These are phyloP conservation scores for Arctium lappa DNA, from an alignment of 129 eudicot species.

Conservation along the genomic window DNA sequence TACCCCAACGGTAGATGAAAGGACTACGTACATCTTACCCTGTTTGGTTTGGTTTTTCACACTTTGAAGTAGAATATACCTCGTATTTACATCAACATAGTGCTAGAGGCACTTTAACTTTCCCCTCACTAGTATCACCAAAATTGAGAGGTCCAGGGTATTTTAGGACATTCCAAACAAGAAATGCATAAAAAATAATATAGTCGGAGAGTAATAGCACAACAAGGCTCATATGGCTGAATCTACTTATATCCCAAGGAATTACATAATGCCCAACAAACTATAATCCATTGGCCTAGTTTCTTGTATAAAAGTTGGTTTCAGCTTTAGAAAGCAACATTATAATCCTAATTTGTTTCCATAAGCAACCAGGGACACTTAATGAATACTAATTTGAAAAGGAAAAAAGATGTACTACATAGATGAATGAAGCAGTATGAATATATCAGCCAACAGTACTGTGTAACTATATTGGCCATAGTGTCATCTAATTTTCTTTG, in stretches of 20 bases:
- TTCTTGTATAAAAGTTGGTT: neutral
- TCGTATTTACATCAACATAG: neutral
- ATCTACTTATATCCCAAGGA: neutral
- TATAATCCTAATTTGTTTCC: neutral
- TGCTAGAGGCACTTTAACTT: neutral
- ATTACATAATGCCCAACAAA: constrained; percentile 11
- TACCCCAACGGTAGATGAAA: neutral
- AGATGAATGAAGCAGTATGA: neutral
- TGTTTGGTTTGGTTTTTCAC: neutral
- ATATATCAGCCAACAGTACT: neutral
- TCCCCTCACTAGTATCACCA: neutral
- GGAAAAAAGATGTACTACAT: neutral
- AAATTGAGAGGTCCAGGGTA: neutral
- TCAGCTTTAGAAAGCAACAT: constrained; percentile 4
- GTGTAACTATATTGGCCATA: neutral
- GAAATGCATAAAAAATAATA: neutral
- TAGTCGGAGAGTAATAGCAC: neutral
- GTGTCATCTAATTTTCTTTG: neutral
- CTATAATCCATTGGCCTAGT: neutral
- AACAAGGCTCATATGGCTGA: neutral
- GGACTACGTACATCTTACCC: neutral
- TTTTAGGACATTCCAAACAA: neutral
- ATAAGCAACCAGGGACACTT: neutral
- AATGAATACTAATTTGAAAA: neutral
- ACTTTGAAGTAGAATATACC: neutral